These are phyloP conservation scores for Aspergillus tanneri DNA, from an alignment of 2,329 filamentous ascomycete species.

Conservation along the genomic window DNA sequence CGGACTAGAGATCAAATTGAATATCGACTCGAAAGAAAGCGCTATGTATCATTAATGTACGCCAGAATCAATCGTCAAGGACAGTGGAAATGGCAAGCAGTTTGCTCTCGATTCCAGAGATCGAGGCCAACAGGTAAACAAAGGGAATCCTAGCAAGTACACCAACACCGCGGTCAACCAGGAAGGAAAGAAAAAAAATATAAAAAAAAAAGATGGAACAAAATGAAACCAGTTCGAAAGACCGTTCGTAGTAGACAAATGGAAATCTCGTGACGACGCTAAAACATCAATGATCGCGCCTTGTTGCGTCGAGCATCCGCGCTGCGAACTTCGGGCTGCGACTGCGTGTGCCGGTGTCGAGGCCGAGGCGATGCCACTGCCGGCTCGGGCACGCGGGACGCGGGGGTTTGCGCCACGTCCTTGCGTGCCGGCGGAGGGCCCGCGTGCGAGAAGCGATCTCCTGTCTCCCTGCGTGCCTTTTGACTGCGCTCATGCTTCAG, in stretches of 20 bases:
- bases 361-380: conserved; percentile 30
- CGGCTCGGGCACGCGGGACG: conserved; percentile 26
- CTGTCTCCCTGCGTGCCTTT: conserved; percentile 32
- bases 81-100: too few species aligned
- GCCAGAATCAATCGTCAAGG: conserved; percentile 13
- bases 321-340: conserved; percentile 39
- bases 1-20: conserved; percentile 6
- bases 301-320: conserved; percentile 42
- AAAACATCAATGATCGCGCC: conserved; percentile 44
- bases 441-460: conserved; percentile 25
- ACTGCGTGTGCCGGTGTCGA: conserved; percentile 42
- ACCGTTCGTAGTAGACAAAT: conserved; percentile 2
- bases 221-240: neutral
- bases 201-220: conserved; percentile 4
- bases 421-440: conserved; percentile 11
- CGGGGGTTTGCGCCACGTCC: conserved; percentile 24
- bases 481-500: conserved; percentile 49
- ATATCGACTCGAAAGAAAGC: conserved; percentile 22
- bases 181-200: neutral
- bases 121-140: too few species aligned
- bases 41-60: conserved; percentile 28
- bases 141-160: too few species aligned
- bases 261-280: conserved; percentile 16
- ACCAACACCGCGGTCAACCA: neutral
- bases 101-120: too few species aligned